These are phyloP conservation scores for Trichophyton mentagrophytes DNA, from an alignment of 2,329 filamentous ascomycete genomes.

Conservation along the genomic window DNA sequence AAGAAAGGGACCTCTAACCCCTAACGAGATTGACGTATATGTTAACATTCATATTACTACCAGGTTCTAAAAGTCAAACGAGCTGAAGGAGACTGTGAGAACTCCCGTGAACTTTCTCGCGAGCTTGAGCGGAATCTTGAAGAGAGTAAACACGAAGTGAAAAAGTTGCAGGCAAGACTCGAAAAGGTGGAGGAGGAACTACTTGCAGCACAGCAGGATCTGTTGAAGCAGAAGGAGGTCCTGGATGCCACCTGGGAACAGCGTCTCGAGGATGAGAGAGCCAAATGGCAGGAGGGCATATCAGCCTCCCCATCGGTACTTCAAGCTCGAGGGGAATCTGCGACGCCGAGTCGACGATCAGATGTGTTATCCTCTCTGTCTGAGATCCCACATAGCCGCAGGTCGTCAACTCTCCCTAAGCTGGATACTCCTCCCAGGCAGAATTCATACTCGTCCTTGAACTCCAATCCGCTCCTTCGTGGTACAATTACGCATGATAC, in stretches of 20 bases:
- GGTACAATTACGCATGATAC: slow-evolving; percentile 22
- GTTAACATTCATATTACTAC: background rate
- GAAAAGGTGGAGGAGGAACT: slow-evolving; percentile 48
- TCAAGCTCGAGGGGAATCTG: slow-evolving; percentile 29
- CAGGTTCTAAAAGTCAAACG: slow-evolving; percentile 55
- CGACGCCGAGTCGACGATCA: slow-evolving; percentile 29
- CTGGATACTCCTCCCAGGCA: slow-evolving; percentile 32
- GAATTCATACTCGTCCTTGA: slow-evolving; percentile 33
- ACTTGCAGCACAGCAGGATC: slow-evolving; percentile 43
- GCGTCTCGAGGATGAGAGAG: slow-evolving; percentile 52
- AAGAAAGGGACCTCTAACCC: slow-evolving; percentile 25
- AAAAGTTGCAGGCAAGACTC: slow-evolving; percentile 31
- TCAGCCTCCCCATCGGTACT: slow-evolving; percentile 25
- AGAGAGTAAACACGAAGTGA: slow-evolving; percentile 49
- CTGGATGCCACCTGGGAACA: slow-evolving; percentile 46
- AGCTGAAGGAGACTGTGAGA: slow-evolving; percentile 71
- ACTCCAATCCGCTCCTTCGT: slow-evolving; percentile 17
- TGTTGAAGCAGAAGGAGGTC: slow-evolving; percentile 46
- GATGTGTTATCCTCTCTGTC: slow-evolving; percentile 22
- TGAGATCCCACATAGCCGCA: slow-evolving; percentile 29
- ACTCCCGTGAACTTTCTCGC: slow-evolving; percentile 37
- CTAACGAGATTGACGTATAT: background rate
- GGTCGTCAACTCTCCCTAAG: slow-evolving; percentile 29
- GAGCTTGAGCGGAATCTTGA: slow-evolving; percentile 46
- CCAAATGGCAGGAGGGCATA: slow-evolving; percentile 41